Percentiles rank a stretch among this genome's conserved stretches.
phyloP scores from a whole-genome alignment of 1,284 basidiomycete genomes.

The Rhodotorula sp. region DNA sequence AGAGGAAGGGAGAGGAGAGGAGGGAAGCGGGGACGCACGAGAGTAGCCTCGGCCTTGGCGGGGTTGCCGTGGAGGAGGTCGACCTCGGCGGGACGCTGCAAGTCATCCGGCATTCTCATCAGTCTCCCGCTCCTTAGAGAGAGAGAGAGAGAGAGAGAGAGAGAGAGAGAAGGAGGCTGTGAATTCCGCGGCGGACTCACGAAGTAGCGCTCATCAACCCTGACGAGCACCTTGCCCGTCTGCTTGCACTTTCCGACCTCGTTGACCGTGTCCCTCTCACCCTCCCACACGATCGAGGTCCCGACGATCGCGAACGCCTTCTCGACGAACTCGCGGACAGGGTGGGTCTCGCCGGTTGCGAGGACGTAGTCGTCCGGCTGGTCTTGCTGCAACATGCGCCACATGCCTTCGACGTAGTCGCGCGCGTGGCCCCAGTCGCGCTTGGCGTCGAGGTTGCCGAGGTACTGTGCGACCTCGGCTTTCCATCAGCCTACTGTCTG shows the following conservation, averaged over 20 bases:
- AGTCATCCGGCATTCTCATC: too few relatives aligned
- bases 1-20: too few relatives aligned
- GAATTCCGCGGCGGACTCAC: too few relatives aligned
- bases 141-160: too few relatives aligned
- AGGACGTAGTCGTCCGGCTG: slow-evolving; percentile 80
- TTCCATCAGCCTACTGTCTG: too few relatives aligned
- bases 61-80: slow-evolving; percentile 81
- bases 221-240: slow-evolving; percentile 68
- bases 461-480: slow-evolving; percentile 53
- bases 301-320: slow-evolving; percentile 71
- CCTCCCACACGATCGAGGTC: slow-evolving; percentile 68
- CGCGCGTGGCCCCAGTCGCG: slow-evolving; percentile 86
- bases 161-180: too few relatives aligned
- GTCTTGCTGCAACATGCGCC: slow-evolving; percentile 85
- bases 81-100: slow-evolving; percentile 69
- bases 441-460: slow-evolving; percentile 84
- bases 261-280: slow-evolving; percentile 58
- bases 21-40: slow-evolving; percentile 51
- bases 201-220: slow-evolving; percentile 77
- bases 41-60: slow-evolving; percentile 72
- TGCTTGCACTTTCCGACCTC: slow-evolving; percentile 70
- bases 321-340: slow-evolving; percentile 82
- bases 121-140: neutral
- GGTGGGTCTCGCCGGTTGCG: slow-evolving; percentile 87
- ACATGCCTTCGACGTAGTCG: slow-evolving; percentile 66